Conservation (phyloP, 1,139 yeast genomes). For the Magnusiomyces fungicola region DNA sequence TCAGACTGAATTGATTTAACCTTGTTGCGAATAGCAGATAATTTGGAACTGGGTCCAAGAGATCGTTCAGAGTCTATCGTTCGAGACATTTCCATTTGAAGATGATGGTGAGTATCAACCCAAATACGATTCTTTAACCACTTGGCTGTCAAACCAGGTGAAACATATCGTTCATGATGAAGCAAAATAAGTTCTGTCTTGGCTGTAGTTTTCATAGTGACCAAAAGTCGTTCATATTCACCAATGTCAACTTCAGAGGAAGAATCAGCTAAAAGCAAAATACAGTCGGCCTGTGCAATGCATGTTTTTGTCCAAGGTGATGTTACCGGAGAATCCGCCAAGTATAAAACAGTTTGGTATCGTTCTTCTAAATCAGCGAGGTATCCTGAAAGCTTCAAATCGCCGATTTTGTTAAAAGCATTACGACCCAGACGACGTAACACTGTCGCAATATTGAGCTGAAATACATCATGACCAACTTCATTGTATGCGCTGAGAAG, state of each 20-base stretch:
- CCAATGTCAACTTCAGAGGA: conserved; percentile 64
- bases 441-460: conserved; percentile 75
- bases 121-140: conserved; percentile 85
- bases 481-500: conserved; percentile 62
- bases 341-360: conserved; percentile 77
- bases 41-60: conserved; percentile 15
- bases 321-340: conserved; percentile 76
- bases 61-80: conserved; percentile 4
- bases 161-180: conserved; percentile 76
- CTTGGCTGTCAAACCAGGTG: conserved; percentile 73
- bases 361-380: conserved; percentile 88
- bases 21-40: conserved; percentile 25
- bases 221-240: conserved; percentile 71
- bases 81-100: conserved; percentile 37
- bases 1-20: conserved; percentile 33
- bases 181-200: conserved; percentile 78
- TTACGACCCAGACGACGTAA: conserved; percentile 78
- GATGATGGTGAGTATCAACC: conserved; percentile 92
- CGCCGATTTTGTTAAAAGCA: conserved; percentile 86
- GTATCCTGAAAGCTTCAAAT: conserved; percentile 77
- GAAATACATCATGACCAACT: conserved; percentile 67
- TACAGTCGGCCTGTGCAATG: conserved; percentile 91
- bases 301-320: conserved; percentile 92
- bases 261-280: conserved; percentile 40
- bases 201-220: conserved; percentile 76